These are phyloP conservation scores for Trichophyton simii DNA, from an alignment of 2,329 filamentous ascomycete species.

Conservation along the genomic window DNA sequence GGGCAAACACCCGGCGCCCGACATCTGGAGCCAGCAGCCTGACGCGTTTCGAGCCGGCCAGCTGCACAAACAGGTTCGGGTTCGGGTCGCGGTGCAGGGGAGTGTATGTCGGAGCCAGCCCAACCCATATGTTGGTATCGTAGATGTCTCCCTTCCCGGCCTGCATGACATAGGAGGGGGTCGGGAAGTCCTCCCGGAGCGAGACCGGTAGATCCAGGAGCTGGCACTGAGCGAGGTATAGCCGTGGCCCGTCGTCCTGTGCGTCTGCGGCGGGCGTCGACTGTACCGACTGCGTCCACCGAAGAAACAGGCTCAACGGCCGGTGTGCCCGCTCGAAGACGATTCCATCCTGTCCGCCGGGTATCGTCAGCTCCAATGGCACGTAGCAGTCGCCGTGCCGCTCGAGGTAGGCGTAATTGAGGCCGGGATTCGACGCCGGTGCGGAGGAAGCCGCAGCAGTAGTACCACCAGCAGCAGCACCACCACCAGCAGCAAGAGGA, in stretches of 20 bases:
- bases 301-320: slow-evolving; percentile 50
- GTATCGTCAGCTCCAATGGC: slow-evolving; percentile 45
- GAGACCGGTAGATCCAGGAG: slow-evolving; percentile 53
- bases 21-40: slow-evolving; percentile 54
- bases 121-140: slow-evolving; percentile 75
- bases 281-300: slow-evolving; percentile 31
- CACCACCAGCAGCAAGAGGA: too few relatives aligned
- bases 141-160: slow-evolving; percentile 77
- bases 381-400: slow-evolving; percentile 40
- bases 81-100: slow-evolving; percentile 89
- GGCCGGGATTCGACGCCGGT: slow-evolving; percentile 20
- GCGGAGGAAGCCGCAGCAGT: too few relatives aligned
- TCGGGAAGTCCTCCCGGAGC: slow-evolving; percentile 54
- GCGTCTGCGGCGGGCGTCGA: slow-evolving; percentile 16
- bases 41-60: slow-evolving; percentile 59
- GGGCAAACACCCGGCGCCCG: slow-evolving; percentile 53
- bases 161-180: slow-evolving; percentile 49
- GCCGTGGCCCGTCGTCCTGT: slow-evolving; percentile 19
- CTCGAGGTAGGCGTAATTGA: slow-evolving; percentile 35
- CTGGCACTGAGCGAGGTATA: slow-evolving; percentile 79
- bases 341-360: neutral
- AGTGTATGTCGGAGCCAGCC: slow-evolving; percentile 73
- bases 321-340: slow-evolving; percentile 37
- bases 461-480: too few relatives aligned
- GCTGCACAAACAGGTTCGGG: slow-evolving; percentile 79